Conservation (phyloP, 495 filamentous ascomycete species). For the Amphirosellinia nigrospora region DNA sequence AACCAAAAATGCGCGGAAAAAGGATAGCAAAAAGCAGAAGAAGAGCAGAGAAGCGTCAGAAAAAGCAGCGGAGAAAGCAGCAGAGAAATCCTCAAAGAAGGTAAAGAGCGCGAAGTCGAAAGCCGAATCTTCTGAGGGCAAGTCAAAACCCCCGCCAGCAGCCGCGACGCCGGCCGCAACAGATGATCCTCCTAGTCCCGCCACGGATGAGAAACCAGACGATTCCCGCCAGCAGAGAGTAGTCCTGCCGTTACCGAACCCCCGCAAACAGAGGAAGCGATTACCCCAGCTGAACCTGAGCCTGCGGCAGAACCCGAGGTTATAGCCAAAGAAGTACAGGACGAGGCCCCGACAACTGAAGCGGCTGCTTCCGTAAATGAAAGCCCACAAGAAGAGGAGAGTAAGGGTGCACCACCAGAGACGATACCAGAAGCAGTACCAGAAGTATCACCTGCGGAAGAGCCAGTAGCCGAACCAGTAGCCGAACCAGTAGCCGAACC, state of each 20-base stretch:
- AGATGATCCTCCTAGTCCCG: constrained; percentile 27
- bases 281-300: constrained; percentile 28
- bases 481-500: background rate
- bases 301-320: constrained; percentile 21
- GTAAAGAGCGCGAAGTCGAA: constrained; percentile 41
- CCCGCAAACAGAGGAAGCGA: constrained; percentile 30
- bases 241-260: constrained; percentile 15
- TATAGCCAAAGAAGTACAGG: constrained; percentile 28
- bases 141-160: constrained; percentile 26
- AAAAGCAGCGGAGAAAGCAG: constrained; percentile 10
- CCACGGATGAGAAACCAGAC: constrained; percentile 30
- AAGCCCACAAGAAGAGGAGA: constrained; percentile 1
- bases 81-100: constrained; percentile 39
- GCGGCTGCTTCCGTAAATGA: background rate
- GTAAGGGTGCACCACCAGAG: background rate
- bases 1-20: constrained; percentile 8
- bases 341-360: constrained; percentile 26
- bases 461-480: too few relatives aligned
- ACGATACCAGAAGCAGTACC: background rate
- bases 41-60: constrained; percentile 29
- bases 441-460: background rate
- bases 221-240: constrained; percentile 16
- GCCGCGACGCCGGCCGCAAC: constrained; percentile 20
- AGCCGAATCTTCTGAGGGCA: constrained; percentile 27
- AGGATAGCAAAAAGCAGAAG: constrained; percentile 29